phyloP scores from a whole-genome alignment of 306 rosid species.

The Prunus persica region DNA sequence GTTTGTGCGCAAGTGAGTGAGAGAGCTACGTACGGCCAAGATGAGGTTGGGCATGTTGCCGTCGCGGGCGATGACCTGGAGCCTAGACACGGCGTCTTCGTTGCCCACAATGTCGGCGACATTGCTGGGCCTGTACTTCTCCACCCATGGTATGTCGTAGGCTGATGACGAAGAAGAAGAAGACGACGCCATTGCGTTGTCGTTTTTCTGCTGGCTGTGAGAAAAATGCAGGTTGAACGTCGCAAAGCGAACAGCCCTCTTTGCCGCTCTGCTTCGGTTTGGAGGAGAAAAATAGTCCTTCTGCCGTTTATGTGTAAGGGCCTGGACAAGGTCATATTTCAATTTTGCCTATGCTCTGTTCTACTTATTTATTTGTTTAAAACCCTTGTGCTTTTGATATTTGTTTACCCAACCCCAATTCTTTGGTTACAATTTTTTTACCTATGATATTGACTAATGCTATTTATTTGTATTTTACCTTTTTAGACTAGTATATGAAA shows the following conservation, averaged over 20 bases:
- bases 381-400: background rate
- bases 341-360: background rate
- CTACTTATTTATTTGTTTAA: background rate
- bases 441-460: too few relatives aligned
- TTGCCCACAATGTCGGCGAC: slow-evolving; percentile 87
- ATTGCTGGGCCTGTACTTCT: slow-evolving; percentile 86
- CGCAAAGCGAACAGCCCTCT: background rate
- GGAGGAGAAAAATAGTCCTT: slow-evolving; percentile 12
- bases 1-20: background rate
- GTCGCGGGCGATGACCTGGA: slow-evolving; percentile 90
- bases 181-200: slow-evolving; percentile 53
- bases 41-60: slow-evolving; percentile 97
- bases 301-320: background rate
- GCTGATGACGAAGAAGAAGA: slow-evolving; percentile 32
- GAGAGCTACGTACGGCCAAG: slow-evolving; percentile 41
- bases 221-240: background rate
- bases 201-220: background rate
- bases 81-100: slow-evolving; percentile 80
- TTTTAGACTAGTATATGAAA: too few relatives aligned
- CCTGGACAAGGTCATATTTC: background rate
- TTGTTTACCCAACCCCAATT: background rate
- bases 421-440: too few relatives aligned
- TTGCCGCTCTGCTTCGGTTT: slow-evolving; percentile 4
- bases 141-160: slow-evolving; percentile 93
- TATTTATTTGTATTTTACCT: too few relatives aligned